Evolutionary conservation across 1,284 basidiomycete species (phyloP).

Genomic region (Thelephora terrestris): DNA sequence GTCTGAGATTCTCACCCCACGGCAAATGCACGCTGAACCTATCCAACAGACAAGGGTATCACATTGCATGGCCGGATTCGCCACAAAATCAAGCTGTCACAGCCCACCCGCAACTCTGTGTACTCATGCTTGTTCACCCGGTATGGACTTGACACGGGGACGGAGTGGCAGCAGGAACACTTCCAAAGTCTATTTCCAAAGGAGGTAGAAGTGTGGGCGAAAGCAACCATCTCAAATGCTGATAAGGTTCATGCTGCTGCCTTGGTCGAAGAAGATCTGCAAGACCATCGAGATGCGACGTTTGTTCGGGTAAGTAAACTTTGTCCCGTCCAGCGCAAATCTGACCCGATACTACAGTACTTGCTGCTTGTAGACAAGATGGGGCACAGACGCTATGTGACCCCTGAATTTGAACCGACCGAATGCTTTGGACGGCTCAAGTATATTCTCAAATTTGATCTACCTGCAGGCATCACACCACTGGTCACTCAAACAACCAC

Average conservation of each 20-base stretch:
- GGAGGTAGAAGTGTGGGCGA: background rate
- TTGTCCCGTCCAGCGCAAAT: background rate
- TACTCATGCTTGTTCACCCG: background rate
- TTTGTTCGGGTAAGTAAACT: background rate
- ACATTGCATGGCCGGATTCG: background rate
- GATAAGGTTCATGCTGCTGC: slow-evolving; percentile 4
- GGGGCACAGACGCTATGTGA: background rate
- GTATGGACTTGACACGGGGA: too few relatives aligned
- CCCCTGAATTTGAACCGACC: background rate
- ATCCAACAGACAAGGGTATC: background rate
- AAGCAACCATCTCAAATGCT: background rate
- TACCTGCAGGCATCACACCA: background rate
- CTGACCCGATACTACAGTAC: background rate
- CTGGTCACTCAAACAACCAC: too few relatives aligned
- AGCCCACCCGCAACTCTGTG: background rate
- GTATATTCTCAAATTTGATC: background rate
- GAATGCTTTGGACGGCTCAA: slow-evolving; percentile 2
- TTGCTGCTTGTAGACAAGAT: background rate
- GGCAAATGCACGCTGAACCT: background rate
- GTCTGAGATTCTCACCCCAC: background rate
- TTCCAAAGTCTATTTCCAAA: too few relatives aligned
- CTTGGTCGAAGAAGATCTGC: background rate
- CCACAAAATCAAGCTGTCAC: background rate
- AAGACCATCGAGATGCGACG: background rate
- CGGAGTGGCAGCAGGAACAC: too few relatives aligned